Base-by-base conservation (phyloP, 768 basidiomycete species). In the Rhodosporidiobolus sp. region DNA sequence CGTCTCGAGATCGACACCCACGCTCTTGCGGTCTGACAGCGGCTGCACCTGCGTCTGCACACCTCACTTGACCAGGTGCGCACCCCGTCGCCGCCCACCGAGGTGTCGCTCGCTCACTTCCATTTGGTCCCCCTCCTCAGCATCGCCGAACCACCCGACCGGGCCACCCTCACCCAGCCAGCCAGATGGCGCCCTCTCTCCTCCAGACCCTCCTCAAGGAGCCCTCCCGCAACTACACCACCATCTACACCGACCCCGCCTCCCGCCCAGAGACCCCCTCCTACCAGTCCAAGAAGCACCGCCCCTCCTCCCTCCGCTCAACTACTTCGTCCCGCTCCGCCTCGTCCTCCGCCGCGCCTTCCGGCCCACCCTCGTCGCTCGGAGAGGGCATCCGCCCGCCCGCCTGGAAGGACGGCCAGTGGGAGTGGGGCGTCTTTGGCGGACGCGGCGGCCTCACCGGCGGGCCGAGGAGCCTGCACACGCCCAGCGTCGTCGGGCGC, bases 381-480 rank as follows among this genome's bases (percentile, higher is more conserved):
- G 56, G 56, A 20, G 35, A 17, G 30, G 35, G 14, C 34, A 20
- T 17, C 8, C 58, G 16, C 43, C 38, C 16, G 11, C 63, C 67
- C 0, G 63, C 59, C 19, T 65, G 67, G 67, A n/a, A 26, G 17
- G 48, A 65, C 49, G 64, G 67, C 2, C 52, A 65, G 58, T 73
- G 72, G 72, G 67, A 73, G 34, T 73, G 72, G 72, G 53, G 63
- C 48, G 28, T 38, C 5, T 73, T 65, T 32, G 67, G 67, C 12
- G 72, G 67, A 3, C 59, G 72, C 20, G 59, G 28, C 22, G 72
- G 72, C 1, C 49, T 73, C 19, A 73, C 72, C 6, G 72, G 72
- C 35, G 67, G 67, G 7, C 28, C 67, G 7, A 30, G 48, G 45
- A 65, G 63, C 22, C 54, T 73, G 20, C 30, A 69, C 54, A 65